phyloP scores from a whole-genome alignment of 441 rosid genomes.

The Adansonia rubrostipa region DNA sequence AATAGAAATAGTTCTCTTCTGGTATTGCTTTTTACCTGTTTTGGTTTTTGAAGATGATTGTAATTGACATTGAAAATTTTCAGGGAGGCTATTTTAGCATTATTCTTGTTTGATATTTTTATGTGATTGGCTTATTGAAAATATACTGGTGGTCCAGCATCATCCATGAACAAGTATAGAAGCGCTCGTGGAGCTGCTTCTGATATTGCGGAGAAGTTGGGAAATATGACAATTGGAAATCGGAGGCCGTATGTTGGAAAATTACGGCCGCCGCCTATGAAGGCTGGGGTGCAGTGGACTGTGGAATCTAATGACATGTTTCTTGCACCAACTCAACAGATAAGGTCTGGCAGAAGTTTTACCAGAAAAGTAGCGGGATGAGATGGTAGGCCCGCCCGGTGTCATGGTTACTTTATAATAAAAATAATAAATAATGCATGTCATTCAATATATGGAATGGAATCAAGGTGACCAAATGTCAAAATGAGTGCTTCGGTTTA shows the following conservation, averaged over 20 bases:
- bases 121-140: neutral
- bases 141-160: conserved; percentile 31
- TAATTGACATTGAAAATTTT: neutral
- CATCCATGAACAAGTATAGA: conserved; percentile 49
- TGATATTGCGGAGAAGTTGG: conserved; percentile 54
- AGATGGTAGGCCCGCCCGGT: conserved; percentile 21
- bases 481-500: neutral
- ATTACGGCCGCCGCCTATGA: conserved; percentile 61
- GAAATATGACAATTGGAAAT: conserved; percentile 51
- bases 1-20: neutral
- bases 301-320: conserved; percentile 54
- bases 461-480: neutral
- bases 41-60: neutral
- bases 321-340: conserved; percentile 59
- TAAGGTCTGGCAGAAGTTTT: conserved; percentile 51
- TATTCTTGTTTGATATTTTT: neutral
- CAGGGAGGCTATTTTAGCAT: neutral
- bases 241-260: conserved; percentile 51
- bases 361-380: conserved; percentile 69
- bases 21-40: neutral
- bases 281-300: conserved; percentile 74
- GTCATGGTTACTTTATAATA: neutral
- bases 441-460: conserved; percentile 1
- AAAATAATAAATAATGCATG: neutral
- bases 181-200: conserved; percentile 47